Conservation (phyloP, 352 stramenopile species). For the Phytophthora lateralis region DNA sequence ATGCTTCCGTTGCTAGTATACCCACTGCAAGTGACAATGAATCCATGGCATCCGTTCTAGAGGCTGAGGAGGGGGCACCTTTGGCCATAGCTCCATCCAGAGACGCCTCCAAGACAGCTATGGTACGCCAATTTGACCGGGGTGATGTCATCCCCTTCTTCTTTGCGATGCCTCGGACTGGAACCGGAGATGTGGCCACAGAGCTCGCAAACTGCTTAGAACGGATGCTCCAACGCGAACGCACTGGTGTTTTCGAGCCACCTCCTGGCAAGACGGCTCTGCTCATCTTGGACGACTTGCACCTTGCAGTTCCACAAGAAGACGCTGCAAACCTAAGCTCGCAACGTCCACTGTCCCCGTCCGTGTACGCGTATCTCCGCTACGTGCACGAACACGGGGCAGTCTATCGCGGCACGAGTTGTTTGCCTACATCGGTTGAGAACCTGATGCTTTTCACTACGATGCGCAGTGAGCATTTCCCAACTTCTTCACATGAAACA, state of each 20-base stretch:
- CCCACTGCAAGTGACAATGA: neutral
- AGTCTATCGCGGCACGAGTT: conserved; percentile 30
- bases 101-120: conserved; percentile 4
- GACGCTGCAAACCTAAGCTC: neutral
- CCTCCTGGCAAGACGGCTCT: conserved; percentile 58
- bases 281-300: conserved; percentile 61
- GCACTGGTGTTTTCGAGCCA: conserved; percentile 51
- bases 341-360: conserved; percentile 12
- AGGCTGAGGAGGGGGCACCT: conserved; percentile 18
- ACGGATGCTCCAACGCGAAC: conserved; percentile 62
- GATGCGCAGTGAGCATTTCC: conserved; percentile 13
- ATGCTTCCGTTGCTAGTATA: conserved; percentile 2
- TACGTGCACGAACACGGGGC: conserved; percentile 39
- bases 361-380: conserved; percentile 38
- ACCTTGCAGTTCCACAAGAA: conserved; percentile 29
- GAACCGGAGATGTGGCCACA: conserved; percentile 11
- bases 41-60: conserved; percentile 11
- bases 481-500: neutral
- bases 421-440: conserved; percentile 30
- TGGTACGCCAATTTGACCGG: conserved; percentile 37
- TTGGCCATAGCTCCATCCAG: conserved; percentile 22
- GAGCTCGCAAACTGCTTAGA: conserved; percentile 51
- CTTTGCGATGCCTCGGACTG: conserved; percentile 38
- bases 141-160: conserved; percentile 57
- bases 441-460: conserved; percentile 47